A percentile compares a stretch with the other conserved stretches of the same genome.
These are phyloP conservation scores for Wallacemonas sp. DNA, from an alignment of 208 protist genomes.

Conservation along the genomic window DNA sequence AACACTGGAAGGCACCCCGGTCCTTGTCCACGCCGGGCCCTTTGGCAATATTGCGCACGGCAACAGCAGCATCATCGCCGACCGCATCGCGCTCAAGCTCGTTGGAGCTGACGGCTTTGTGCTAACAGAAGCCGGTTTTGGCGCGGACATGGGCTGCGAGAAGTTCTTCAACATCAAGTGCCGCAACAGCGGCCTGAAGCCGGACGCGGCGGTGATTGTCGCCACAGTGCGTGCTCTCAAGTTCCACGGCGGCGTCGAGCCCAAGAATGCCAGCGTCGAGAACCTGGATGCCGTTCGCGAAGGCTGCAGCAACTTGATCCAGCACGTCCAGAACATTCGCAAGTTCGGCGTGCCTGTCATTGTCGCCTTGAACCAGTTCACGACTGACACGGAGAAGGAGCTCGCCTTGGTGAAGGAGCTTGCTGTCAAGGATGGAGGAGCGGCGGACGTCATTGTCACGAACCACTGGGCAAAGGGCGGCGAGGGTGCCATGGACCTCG, in stretches of 20 bases:
- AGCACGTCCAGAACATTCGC: constrained; percentile 93
- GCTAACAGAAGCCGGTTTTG: constrained; percentile 96
- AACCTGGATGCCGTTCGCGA: constrained; percentile 90
- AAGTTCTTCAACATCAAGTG: constrained; percentile 99
- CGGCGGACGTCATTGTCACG: constrained; percentile 88
- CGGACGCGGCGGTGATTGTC: constrained; percentile 95
- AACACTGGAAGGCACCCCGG: constrained; percentile 95
- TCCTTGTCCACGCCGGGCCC: constrained; percentile 97
- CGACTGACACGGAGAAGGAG: constrained; percentile 91
- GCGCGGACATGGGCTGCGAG: constrained; percentile 95
- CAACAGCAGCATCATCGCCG: constrained; percentile 97
- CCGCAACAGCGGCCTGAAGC: constrained; percentile 89
- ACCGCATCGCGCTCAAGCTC: constrained; percentile 95
- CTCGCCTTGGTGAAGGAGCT: constrained; percentile 78
- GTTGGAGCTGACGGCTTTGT: constrained; percentile 95
- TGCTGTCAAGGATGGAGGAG: constrained; percentile 74
- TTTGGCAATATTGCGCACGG: constrained; percentile 99
- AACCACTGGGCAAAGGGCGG: constrained; percentile 94
- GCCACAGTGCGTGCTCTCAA: constrained; percentile 96
- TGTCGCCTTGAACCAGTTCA: constrained; percentile 96
- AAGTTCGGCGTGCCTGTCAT: constrained; percentile 97
- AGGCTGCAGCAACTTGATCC: constrained; percentile 90
- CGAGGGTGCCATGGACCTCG: constrained; percentile 87
- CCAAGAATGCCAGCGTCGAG: constrained; percentile 64
- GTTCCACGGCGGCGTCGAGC: constrained; percentile 94